Conservation (phyloP, 1,139 yeast genomes). For the Casaregolazyma lundiana region DNA sequence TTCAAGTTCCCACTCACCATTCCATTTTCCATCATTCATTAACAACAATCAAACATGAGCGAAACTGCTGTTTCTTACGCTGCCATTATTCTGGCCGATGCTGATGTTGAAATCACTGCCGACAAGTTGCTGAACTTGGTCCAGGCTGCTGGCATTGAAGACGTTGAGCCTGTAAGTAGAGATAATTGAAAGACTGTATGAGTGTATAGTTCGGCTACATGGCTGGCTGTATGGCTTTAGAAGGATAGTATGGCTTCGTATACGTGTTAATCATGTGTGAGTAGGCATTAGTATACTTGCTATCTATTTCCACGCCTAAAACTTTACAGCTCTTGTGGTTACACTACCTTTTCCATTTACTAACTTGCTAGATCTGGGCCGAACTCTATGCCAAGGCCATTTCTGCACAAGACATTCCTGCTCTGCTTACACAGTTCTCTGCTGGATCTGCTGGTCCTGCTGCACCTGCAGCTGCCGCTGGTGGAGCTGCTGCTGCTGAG, state of each 20-base stretch:
- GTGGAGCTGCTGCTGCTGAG: conserved; percentile 60
- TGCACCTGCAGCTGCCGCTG: conserved; percentile 53
- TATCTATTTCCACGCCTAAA: too few relatives aligned
- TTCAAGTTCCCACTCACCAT: conserved; percentile 2
- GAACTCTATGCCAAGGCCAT: conserved; percentile 94
- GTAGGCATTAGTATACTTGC: too few relatives aligned
- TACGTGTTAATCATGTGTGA: too few relatives aligned
- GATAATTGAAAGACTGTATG: neutral
- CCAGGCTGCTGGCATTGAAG: conserved; percentile 81
- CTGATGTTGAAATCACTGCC: conserved; percentile 90
- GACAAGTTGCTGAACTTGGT: conserved; percentile 83
- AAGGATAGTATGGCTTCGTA: too few relatives aligned
- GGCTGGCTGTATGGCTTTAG: too few relatives aligned
- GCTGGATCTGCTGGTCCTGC: conserved; percentile 61
- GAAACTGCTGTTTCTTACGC: conserved; percentile 74
- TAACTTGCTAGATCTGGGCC: conserved; percentile 63
- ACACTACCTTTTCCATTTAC: too few relatives aligned
- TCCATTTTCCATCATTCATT: conserved; percentile 6
- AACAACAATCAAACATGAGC: conserved; percentile 39
- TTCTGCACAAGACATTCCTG: conserved; percentile 94
- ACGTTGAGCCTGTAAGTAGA: conserved; percentile 56
- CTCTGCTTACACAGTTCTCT: conserved; percentile 77
- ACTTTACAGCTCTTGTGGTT: too few relatives aligned
- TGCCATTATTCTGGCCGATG: conserved; percentile 96
- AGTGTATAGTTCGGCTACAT: too few relatives aligned